Evolutionary conservation across 495 filamentous ascomycete species (phyloP).

Genomic region (Trichoderma gamsii): DNA sequence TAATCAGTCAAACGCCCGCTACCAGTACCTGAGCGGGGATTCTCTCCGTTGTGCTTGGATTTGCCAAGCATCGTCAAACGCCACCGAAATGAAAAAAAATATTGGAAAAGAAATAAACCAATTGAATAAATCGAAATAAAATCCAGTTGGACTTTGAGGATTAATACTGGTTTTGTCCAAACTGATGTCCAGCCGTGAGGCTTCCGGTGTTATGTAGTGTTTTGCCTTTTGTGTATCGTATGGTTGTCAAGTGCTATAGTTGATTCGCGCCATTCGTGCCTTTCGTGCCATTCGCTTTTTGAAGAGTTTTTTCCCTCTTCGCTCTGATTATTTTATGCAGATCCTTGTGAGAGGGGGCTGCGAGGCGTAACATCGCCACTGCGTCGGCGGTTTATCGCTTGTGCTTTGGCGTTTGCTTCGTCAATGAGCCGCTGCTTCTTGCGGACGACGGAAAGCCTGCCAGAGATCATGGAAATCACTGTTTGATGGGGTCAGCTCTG

Average conservation of each 20-base stretch:
- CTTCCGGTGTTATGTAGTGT: conserved; percentile 8
- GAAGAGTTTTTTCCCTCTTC: not conserved
- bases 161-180: conserved; percentile 12
- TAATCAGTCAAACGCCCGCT: conserved; percentile 14
- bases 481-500: not conserved
- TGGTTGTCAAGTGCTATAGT: not conserved
- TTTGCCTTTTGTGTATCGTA: conserved; percentile 1
- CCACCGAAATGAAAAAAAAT: conserved; percentile 2
- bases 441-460: conserved; percentile 13
- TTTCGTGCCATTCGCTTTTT: not conserved
- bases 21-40: conserved; percentile 14
- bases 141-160: not conserved
- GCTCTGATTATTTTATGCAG: not conserved
- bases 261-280: too few relatives aligned
- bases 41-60: conserved; percentile 8
- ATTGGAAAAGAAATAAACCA: conserved; percentile 6
- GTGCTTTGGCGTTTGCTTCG: conserved; percentile 14
- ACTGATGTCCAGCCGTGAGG: conserved; percentile 14
- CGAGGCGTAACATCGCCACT: conserved; percentile 16
- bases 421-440: conserved; percentile 17
- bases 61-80: conserved; percentile 6
- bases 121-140: conserved; percentile 4
- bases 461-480: conserved; percentile 17
- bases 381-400: not conserved
- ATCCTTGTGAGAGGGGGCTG: conserved; percentile 15